phyloP scores from a whole-genome alignment of 2,329 filamentous ascomycete genomes.

The Colletotrichum karsti region DNA sequence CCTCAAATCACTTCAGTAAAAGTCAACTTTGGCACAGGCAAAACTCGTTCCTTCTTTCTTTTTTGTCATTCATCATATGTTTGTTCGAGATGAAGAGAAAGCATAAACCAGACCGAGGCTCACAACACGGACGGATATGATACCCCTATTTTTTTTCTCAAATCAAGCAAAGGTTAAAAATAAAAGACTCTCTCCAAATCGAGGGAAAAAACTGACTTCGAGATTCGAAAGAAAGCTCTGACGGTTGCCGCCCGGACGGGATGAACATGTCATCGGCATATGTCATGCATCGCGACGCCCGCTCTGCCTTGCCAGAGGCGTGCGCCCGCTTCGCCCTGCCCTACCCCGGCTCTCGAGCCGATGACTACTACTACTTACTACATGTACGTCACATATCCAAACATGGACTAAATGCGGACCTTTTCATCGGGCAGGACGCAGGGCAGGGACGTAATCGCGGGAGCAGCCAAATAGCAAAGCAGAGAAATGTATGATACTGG shows the following conservation, averaged over 20 bases:
- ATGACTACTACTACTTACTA: too few species aligned
- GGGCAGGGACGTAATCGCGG: too few species aligned
- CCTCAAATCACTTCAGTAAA: background rate
- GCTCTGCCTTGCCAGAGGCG: conserved; percentile 18
- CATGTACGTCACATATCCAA: too few species aligned
- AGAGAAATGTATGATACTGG: too few species aligned
- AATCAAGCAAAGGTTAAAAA: background rate
- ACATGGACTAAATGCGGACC: too few species aligned
- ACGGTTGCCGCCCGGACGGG: conserved; percentile 7
- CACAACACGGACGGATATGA: background rate
- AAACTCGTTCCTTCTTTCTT: background rate
- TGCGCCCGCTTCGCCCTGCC: too few species aligned
- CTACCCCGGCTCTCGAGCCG: too few species aligned
- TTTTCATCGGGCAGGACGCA: too few species aligned
- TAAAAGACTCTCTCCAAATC: background rate
- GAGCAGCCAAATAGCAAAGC: too few species aligned
- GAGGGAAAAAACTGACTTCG: too few species aligned
- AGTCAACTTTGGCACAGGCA: background rate
- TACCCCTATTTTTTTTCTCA: background rate
- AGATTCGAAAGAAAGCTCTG: background rate
- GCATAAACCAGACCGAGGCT: background rate
- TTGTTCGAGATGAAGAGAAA: background rate
- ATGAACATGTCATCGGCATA: conserved; percentile 20
- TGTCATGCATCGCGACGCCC: conserved; percentile 26
- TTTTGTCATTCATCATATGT: background rate